phyloP scores from a whole-genome alignment of 108 stramenopile species.

The Nitzschia sp. region DNA sequence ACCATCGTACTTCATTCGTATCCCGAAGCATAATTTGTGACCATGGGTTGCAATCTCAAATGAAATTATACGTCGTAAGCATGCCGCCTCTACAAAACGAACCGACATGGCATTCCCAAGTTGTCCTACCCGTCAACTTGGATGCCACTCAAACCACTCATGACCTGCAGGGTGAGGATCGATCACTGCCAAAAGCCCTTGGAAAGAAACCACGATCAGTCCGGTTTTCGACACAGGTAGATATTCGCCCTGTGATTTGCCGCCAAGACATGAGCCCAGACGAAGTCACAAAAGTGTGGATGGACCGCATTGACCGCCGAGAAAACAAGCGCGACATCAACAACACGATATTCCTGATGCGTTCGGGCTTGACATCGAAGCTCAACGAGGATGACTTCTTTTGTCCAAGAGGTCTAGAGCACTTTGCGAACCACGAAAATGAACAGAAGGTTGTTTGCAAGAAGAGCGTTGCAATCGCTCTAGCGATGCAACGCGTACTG shows the following conservation, averaged over 20 bases:
- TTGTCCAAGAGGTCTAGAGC: conserved; percentile 21
- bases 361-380: conserved; percentile 1
- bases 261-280: conserved; percentile 14
- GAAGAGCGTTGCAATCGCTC: conserved; percentile 14
- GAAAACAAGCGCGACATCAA: conserved; percentile 11
- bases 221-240: not conserved
- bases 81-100: conserved; percentile 2
- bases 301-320: not conserved
- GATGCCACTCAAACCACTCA: not conserved
- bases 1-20: not conserved
- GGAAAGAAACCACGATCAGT: not conserved
- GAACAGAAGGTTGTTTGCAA: conserved; percentile 5
- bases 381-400: conserved; percentile 18
- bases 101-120: not conserved
- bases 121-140: not conserved
- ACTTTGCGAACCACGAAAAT: not conserved
- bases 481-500: conserved; percentile 19
- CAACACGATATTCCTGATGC: conserved; percentile 23
- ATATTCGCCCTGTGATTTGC: conserved; percentile 10
- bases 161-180: not conserved
- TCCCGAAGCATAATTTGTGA: not conserved
- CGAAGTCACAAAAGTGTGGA: conserved; percentile 11
- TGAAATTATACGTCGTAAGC: not conserved
- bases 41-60: not conserved
- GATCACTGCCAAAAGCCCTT: not conserved